These are phyloP conservation scores for Amanita inopinata DNA, from an alignment of 768 basidiomycete species.

Conservation along the genomic window DNA sequence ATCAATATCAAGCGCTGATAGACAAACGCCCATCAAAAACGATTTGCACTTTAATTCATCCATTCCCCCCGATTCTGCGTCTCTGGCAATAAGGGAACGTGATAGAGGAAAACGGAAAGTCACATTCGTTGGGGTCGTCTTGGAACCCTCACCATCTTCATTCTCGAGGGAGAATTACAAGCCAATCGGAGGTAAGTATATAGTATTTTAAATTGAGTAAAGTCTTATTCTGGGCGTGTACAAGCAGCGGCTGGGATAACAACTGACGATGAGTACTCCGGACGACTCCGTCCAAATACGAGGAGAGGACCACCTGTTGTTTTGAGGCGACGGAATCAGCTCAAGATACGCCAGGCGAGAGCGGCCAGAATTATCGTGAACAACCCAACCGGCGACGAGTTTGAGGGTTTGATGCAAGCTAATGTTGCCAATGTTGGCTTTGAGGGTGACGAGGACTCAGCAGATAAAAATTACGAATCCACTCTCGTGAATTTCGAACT, in stretches of 20 bases:
- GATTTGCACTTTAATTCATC: too few species aligned
- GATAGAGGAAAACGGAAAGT: too few species aligned
- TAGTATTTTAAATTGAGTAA: too few species aligned
- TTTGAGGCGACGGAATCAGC: not conserved
- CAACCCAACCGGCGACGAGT: not conserved
- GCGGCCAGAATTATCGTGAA: not conserved
- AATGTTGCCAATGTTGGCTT: not conserved
- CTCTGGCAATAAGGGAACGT: too few species aligned
- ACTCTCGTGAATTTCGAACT: not conserved
- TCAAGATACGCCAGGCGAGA: not conserved
- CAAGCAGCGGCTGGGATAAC: not conserved
- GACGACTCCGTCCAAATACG: not conserved
- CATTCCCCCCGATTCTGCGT: too few species aligned
- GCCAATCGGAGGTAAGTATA: too few species aligned
- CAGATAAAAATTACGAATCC: not conserved
- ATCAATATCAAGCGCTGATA: too few species aligned
- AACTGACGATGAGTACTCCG: too few species aligned
- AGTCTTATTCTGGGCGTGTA: not conserved
- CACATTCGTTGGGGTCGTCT: too few species aligned
- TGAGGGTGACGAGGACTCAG: not conserved
- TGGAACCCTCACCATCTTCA: too few species aligned
- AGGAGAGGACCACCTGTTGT: not conserved
- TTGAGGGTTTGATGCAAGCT: constrained; percentile 2
- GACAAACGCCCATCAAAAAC: too few species aligned
- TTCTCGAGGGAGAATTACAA: too few species aligned